phyloP scores from a whole-genome alignment of 2,329 filamentous ascomycete species.

The Ampelomyces quisqualis region DNA sequence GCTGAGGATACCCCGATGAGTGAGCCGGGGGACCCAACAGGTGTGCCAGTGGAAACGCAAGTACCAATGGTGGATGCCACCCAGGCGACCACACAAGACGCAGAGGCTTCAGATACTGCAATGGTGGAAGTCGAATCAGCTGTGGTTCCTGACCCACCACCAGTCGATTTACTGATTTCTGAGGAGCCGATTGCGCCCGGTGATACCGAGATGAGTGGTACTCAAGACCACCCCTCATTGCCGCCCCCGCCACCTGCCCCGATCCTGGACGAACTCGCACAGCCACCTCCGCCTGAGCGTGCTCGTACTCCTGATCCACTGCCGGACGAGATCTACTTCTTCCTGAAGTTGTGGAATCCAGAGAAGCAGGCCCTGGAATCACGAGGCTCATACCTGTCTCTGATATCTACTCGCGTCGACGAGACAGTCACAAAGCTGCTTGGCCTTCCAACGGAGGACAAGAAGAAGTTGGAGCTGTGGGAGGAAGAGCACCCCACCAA shows the following conservation, averaged over 20 bases:
- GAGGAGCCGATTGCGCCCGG: conserved; percentile 10
- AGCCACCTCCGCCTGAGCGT: conserved; percentile 23
- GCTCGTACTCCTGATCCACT: conserved; percentile 23
- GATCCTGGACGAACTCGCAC: conserved; percentile 15
- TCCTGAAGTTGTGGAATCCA: conserved; percentile 44
- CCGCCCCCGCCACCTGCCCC: conserved; percentile 25
- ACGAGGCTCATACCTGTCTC: conserved; percentile 35
- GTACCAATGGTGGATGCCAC: not conserved
- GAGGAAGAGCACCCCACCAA: conserved; percentile 47
- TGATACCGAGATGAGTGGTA: conserved; percentile 43
- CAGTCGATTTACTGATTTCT: conserved; percentile 24
- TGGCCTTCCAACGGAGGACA: conserved; percentile 31
- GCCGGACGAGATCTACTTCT: conserved; percentile 44
- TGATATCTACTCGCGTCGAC: conserved; percentile 38
- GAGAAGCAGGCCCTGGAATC: conserved; percentile 38
- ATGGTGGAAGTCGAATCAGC: conserved; percentile 28
- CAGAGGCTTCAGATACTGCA: conserved; percentile 18
- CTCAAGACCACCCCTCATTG: conserved; percentile 29
- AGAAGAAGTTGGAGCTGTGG: conserved; percentile 52
- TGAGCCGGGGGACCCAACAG: conserved; percentile 35
- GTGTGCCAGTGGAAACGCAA: conserved; percentile 1
- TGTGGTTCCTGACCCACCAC: conserved; percentile 18
- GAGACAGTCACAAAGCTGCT: conserved; percentile 35
- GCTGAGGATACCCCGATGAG: conserved; percentile 44
- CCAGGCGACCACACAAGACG: not conserved